Evolutionary conservation across 2,329 filamentous ascomycete genomes (phyloP), one percentile per base, ranked within the genome.

Genomic region (Chaetoscypha palmicola): DNA sequence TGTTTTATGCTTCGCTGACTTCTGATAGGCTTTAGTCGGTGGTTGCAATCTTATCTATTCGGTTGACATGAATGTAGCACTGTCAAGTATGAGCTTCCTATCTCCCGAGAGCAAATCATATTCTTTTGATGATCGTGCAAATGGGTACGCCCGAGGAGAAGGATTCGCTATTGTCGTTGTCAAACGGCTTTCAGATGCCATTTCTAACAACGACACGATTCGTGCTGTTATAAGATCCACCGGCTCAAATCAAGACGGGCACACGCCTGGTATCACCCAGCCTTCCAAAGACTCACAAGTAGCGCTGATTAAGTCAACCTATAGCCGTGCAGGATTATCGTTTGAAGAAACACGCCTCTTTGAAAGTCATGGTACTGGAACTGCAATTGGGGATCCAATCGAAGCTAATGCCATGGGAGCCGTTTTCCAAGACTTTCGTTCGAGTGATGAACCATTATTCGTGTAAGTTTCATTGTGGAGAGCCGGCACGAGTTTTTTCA

Each of bases 141-240:
- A 78, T 47, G 81, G 81, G 1, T 85, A 83, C 52, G 76, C 71
- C 0, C 67, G 78, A 26, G 79, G 77, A 17, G 32, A 34, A 34
- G 43, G 68, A 3, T 4, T 14, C 12, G 34, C 17, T 9, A n/a
- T 7, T 21, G 74, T 47, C 64, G 69, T 72, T 0, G 41, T 73
- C 11, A 72, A 72, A 47, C 62, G 58, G 0, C 42, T 72, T 0
- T 46, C 55, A 3, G 71, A 68, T 7, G 66, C 79, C 14, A 72
- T 80, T 41, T 67, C 72, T 12, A 71, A 66, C 5, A 74, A 68
- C 0, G 64, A 79, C 17, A 19, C 21, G 60, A 37, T 41, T 14
- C 5, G 28, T 7, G 66, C 66, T 3, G 55, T 72, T 3, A 69
- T 73, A 22, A 55, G 64, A 16, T 61, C 56, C 0, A 65, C 61